Evolutionary conservation across 2,329 filamentous ascomycete species (phyloP), one percentile per base, ranked within the genome.

Genomic region (Microcera coccophila): DNA sequence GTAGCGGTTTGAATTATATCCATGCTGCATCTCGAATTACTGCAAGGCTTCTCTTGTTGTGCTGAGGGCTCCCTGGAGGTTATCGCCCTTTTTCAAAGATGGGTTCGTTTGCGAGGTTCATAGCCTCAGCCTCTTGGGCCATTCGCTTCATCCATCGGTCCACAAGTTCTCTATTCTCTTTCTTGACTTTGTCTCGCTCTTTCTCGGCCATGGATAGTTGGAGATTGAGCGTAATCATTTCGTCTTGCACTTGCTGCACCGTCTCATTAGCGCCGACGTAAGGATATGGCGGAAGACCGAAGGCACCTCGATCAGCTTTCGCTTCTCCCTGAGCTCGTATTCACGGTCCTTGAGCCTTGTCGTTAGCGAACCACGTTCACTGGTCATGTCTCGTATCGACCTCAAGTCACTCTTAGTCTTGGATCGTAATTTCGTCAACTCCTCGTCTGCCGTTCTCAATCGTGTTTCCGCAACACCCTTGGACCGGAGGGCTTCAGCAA

Each of bases 71-170:
- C n/a, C n/a, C n/a, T n/a, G n/a, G n/a, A n/a, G 22, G 20, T 48
- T 51, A 64, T 50, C 57, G 55, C 26, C 55, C 48, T 22, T 55
- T 61, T 37, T 63, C 56, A 28, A 62, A 55, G n/a, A 57, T 56
- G 15, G 66, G 70, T 52, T 81, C 77, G 60, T 79, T 81, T 47
- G 76, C 74, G 38, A 73, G 65, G 59, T 97, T 97, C 84, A 95
- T 90, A 49, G 80, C 83, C 42, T 93, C 87, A 10, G 87, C 91
- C 69, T 96, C 90, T 61, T 84, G 78, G 4, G 83, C 85, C 78
- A 93, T 93, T 50, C 85, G 76, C 60, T 81, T 82, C 85, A 97
- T 90, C 89, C 90, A 97, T 41, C 93, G 77, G 62, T 90, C 85
- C 40, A 96, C 82, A 42, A 98, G 74, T 53, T 95, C 87, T 60